Conservation (phyloP, 1,139 yeast species). For the Suhomyces taliae region DNA sequence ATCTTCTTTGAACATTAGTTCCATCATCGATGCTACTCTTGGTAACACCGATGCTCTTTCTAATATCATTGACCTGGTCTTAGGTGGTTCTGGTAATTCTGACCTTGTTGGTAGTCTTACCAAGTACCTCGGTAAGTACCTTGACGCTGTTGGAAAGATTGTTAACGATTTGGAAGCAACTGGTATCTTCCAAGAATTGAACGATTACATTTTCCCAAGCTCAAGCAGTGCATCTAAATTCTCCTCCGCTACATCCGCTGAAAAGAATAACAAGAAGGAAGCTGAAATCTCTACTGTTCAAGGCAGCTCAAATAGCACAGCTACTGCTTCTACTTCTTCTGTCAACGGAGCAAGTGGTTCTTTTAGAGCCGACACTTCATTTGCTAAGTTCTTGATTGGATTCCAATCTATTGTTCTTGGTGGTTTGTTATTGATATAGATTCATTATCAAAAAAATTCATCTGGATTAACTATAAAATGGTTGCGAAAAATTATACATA, state of each 20-base stretch:
- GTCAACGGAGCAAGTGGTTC: slow-evolving; percentile 14
- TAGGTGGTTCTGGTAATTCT: slow-evolving; percentile 20
- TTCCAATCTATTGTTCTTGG: slow-evolving; percentile 23
- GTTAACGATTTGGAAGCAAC: slow-evolving; percentile 35
- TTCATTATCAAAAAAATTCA: not conserved
- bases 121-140: slow-evolving; percentile 27
- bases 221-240: slow-evolving; percentile 2
- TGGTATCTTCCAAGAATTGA: slow-evolving; percentile 44
- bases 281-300: slow-evolving; percentile 7
- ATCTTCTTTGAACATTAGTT: slow-evolving; percentile 27
- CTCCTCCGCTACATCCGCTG: slow-evolving; percentile 10
- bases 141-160: slow-evolving; percentile 32
- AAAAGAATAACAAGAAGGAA: slow-evolving; percentile 10
- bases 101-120: slow-evolving; percentile 11
- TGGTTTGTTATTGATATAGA: slow-evolving; percentile 19
- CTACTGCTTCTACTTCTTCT: slow-evolving; percentile 12
- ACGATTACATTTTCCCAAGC: slow-evolving; percentile 34
- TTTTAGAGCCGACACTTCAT: slow-evolving; percentile 10
- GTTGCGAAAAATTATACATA: too few relatives aligned
- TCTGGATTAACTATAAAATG: too few relatives aligned
- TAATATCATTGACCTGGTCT: slow-evolving; percentile 23
- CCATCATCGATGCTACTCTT: slow-evolving; percentile 25
- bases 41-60: slow-evolving; percentile 27
- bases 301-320: slow-evolving; percentile 7
- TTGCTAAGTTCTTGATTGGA: slow-evolving; percentile 17